Evolutionary conservation across 768 basidiomycete species (phyloP).

Genomic region (Phlebiopsis gigantea): DNA sequence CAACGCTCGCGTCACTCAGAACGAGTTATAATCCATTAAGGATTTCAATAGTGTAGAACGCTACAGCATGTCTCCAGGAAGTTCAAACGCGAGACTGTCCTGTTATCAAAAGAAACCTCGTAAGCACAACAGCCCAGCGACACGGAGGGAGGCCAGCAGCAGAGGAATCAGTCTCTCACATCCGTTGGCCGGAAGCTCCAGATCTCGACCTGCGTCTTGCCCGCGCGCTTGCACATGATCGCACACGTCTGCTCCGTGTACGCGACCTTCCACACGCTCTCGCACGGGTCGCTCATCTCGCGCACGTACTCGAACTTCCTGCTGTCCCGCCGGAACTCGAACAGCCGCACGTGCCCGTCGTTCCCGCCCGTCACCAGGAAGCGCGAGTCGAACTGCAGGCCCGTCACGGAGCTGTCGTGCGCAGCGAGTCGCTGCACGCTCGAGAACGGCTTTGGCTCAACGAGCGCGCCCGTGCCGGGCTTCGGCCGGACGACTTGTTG

Average conservation of each 20-base stretch:
- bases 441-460: constrained; percentile 22
- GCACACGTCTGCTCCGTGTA: constrained; percentile 70
- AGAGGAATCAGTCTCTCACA: neutral
- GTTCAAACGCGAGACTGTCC: neutral
- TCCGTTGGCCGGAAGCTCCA: constrained; percentile 64
- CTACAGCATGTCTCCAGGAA: neutral
- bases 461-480: neutral
- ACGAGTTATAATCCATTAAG: neutral
- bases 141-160: too few species aligned
- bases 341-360: constrained; percentile 78
- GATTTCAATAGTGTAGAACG: neutral
- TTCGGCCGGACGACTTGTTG: neutral
- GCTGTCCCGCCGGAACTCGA: constrained; percentile 38
- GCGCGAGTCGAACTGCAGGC: constrained; percentile 78
- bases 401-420: constrained; percentile 84
- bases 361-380: constrained; percentile 84
- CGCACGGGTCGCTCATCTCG: constrained; percentile 71
- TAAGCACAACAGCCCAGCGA: neutral
- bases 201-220: constrained; percentile 84
- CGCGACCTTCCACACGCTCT: constrained; percentile 84
- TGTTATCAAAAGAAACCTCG: neutral
- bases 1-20: neutral
- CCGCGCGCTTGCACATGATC: constrained; percentile 73
- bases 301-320: constrained; percentile 51
- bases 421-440: constrained; percentile 68